Evolutionary conservation across 2,329 filamentous ascomycete genomes (phyloP), one percentile per base, ranked within the genome.

Genomic region (Penicillium psychrosexuale): DNA sequence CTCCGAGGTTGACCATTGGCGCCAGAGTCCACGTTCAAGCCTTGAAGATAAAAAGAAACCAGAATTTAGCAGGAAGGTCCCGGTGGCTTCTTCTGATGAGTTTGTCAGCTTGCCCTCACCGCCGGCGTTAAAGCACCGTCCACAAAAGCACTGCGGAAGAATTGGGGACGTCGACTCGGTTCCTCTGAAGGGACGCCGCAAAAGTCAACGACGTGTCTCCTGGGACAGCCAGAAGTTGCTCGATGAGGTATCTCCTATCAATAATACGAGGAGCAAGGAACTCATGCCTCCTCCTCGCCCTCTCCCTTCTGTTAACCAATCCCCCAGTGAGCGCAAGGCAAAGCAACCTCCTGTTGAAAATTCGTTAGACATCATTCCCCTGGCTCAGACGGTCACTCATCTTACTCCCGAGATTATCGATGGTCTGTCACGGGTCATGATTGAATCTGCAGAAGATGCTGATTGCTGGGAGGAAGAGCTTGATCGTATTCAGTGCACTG

Each of bases 381-480:
- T 67, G 4, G 68, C 69, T 19, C 69, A 74, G 47, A 68, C 71
- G 2, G 48, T 73, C 6, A 71, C 66, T 8, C 72, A 74, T 53
- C 56, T 77, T 13, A 69, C 67, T 8, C 61, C 63, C 8, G 71
- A 73, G 19, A 75, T 76, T 12, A 66, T 77, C 30, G 62, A 72
- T 52, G 70, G 66, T 4, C 57, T 77, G 27, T 66, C 57, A n/a
- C 62, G 69, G 34, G 64, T 76, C 48, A 67, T 76, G 63, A 62
- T 71, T 13, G 53, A 70, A 43, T 68, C 68, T 1, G 61, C 72
- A 8, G 70, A 74, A 33, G 73, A 76, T 33, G 69, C 68, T n/a
- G 57, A 70, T 36, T 61, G 51, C 22, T 77, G 74, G 74, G 66
- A 61, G 53, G 63, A 73, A 13, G 74, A 77, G 52, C 51, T 77